These are phyloP conservation scores for Lepidium aucheri DNA, from an alignment of 345 rosid genomes.

Conservation along the genomic window DNA sequence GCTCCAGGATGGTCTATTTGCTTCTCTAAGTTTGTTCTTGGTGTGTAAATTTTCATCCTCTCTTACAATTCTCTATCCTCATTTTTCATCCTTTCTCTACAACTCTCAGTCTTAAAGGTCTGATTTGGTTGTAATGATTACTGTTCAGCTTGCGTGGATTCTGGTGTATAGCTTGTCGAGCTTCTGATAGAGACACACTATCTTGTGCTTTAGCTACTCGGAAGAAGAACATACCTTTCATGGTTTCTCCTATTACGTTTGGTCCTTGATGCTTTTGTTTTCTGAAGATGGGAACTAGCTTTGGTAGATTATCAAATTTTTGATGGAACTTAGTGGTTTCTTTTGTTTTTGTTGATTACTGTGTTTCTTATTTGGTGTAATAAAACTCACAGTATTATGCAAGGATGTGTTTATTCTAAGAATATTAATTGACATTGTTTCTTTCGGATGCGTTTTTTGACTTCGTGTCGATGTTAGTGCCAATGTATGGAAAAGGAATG, in stretches of 20 bases:
- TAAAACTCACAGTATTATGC: not conserved
- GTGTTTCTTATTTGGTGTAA: not conserved
- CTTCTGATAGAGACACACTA: constrained; percentile 44
- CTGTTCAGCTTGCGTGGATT: constrained; percentile 85
- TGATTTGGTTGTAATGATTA: not conserved
- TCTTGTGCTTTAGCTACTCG: not conserved
- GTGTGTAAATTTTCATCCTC: constrained; percentile 24
- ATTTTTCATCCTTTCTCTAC: not conserved
- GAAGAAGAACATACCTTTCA: constrained; percentile 2
- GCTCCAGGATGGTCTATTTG: constrained; percentile 96
- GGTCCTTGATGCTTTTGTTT: constrained; percentile 8
- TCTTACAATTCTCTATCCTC: not conserved
- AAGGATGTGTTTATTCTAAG: not conserved
- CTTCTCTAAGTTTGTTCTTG: constrained; percentile 87
- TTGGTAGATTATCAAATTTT: not conserved
- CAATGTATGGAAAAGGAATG: no score
- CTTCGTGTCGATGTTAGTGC: no score
- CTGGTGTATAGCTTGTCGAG: constrained; percentile 91
- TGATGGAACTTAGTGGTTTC: not conserved
- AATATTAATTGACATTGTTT: not conserved
- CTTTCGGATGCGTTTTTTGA: no score
- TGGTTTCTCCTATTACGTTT: not conserved
- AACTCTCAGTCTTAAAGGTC: not conserved
- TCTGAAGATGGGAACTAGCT: constrained; percentile 23
- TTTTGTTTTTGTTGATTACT: not conserved